phyloP scores from a whole-genome alignment of 202 grass and related monocot genomes.

The Saccharum hybrid region DNA sequence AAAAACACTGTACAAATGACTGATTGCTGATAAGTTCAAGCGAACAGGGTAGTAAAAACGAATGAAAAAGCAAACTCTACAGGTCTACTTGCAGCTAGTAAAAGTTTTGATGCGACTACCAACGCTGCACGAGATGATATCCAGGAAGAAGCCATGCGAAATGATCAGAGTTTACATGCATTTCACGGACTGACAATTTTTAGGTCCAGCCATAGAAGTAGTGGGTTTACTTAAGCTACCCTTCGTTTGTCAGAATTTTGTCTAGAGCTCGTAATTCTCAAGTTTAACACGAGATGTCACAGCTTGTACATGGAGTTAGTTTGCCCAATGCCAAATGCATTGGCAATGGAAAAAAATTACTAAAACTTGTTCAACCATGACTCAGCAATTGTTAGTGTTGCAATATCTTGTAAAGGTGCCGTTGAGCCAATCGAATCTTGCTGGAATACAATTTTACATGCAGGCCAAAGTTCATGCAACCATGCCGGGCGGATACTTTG shows the following conservation, averaged over 20 bases:
- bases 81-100: not conserved
- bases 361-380: not conserved
- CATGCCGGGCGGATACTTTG: not conserved
- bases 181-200: not conserved
- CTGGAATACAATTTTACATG: not conserved
- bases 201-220: not conserved
- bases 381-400: not conserved
- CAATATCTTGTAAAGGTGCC: not conserved
- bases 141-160: not conserved
- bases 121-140: not conserved
- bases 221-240: no score
- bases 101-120: not conserved
- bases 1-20: no score
- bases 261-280: not conserved
- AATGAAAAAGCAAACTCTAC: not conserved
- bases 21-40: no score
- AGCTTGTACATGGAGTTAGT: no score
- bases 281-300: not conserved
- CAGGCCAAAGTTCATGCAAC: not conserved
- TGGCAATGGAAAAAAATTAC: not conserved
- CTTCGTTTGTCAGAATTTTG: not conserved
- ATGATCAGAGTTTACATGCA: not conserved
- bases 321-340: not conserved
- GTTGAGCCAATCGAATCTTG: not conserved
- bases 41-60: not conserved